Conservation (phyloP, 2,329 filamentous ascomycete species). For the Metarhizium robertsii region DNA sequence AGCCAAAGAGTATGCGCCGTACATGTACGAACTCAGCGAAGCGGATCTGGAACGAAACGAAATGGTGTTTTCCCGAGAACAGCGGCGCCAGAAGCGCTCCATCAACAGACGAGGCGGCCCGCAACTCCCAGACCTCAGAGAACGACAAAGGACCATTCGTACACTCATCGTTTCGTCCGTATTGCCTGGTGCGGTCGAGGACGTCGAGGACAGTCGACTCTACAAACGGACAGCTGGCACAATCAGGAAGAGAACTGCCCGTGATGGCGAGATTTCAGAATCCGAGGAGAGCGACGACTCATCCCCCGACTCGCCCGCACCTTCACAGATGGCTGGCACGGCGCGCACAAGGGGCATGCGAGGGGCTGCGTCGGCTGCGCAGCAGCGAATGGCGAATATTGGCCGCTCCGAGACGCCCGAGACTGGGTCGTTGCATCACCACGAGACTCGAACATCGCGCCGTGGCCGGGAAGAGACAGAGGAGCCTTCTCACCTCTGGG, state of each 20-base stretch:
- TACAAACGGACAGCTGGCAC: conserved; percentile 67
- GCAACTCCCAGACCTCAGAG: conserved; percentile 89
- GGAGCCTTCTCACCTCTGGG: conserved; percentile 57
- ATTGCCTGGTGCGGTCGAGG: conserved; percentile 73
- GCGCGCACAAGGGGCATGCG: conserved; percentile 82
- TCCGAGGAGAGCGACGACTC: conserved; percentile 91
- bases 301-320: conserved; percentile 72
- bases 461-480: conserved; percentile 70
- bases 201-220: conserved; percentile 75
- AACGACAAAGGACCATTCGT: conserved; percentile 84
- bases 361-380: conserved; percentile 76
- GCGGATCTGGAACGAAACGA: conserved; percentile 84
- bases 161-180: conserved; percentile 89
- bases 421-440: conserved; percentile 49
- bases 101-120: conserved; percentile 90
- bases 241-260: conserved; percentile 42
- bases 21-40: conserved; percentile 88
- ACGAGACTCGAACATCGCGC: conserved; percentile 62
- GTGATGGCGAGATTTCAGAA: conserved; percentile 68
- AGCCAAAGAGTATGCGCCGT: conserved; percentile 89
- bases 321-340: conserved; percentile 65
- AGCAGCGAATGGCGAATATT: conserved; percentile 75
- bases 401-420: conserved; percentile 88
- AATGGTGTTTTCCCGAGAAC: conserved; percentile 85
- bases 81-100: conserved; percentile 88